These are phyloP conservation scores for Xylaria grammica DNA, from an alignment of 495 filamentous ascomycete genomes.

Conservation along the genomic window DNA sequence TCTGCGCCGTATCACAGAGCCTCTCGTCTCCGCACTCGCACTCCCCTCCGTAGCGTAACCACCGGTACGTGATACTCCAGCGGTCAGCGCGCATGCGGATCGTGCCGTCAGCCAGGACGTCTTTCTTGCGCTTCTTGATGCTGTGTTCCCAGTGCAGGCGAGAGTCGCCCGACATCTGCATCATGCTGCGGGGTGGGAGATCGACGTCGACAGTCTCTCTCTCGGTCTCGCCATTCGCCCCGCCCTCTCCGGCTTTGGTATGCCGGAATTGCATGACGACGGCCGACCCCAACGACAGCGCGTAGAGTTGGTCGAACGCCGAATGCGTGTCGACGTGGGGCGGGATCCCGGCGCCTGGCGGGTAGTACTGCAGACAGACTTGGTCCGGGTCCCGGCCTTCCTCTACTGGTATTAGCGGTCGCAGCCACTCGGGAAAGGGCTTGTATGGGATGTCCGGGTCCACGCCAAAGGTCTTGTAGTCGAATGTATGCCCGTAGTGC, in stretches of 20 bases:
- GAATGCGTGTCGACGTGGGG: slow-evolving; percentile 32
- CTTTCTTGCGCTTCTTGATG: slow-evolving; percentile 34
- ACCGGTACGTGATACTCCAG: slow-evolving; percentile 34
- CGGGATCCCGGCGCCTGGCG: slow-evolving; percentile 31
- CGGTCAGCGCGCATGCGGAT: slow-evolving; percentile 23
- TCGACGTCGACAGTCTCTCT: slow-evolving; percentile 25
- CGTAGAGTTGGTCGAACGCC: slow-evolving; percentile 30
- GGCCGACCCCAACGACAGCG: slow-evolving; percentile 24
- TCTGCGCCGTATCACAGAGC: slow-evolving; percentile 32
- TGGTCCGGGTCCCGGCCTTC: slow-evolving; percentile 27
- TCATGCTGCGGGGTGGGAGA: slow-evolving; percentile 29
- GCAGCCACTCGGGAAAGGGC: slow-evolving; percentile 28
- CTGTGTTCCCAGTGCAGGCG: slow-evolving; percentile 33
- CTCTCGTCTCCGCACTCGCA: slow-evolving; percentile 30
- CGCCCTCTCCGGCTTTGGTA: neutral
- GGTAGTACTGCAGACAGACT: slow-evolving; percentile 33
- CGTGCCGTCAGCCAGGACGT: slow-evolving; percentile 27
- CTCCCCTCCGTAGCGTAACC: slow-evolving; percentile 24
- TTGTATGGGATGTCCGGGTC: slow-evolving; percentile 29
- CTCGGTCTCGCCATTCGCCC: neutral
- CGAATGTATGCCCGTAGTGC: slow-evolving; percentile 34
- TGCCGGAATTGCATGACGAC: slow-evolving; percentile 30
- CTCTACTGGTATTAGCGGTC: slow-evolving; percentile 21
- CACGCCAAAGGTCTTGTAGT: slow-evolving; percentile 33
- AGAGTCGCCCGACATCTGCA: slow-evolving; percentile 32